A percentile compares a stretch with the other conserved stretches of the same genome.
Evolutionary conservation across 2,329 filamentous ascomycete genomes (phyloP).

Genomic region (Stagonosporopsis rhizophila): DNA sequence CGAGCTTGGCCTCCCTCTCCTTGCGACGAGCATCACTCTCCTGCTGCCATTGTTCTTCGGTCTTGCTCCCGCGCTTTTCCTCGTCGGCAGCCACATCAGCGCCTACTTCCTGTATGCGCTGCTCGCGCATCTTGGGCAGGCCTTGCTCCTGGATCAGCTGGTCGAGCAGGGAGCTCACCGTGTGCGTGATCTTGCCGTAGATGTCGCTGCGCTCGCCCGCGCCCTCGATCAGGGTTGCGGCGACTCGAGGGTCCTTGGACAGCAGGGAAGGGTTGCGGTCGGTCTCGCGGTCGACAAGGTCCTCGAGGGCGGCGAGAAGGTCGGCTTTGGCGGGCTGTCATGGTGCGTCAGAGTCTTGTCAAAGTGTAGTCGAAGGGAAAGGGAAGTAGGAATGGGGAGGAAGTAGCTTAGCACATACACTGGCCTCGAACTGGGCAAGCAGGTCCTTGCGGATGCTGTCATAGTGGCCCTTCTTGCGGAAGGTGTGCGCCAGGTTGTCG

Average conservation of each 20-base stretch:
- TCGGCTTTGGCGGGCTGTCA: constrained; percentile 73
- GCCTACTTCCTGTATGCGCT: constrained; percentile 72
- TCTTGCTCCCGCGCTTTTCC: constrained; percentile 69
- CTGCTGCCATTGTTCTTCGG: constrained; percentile 74
- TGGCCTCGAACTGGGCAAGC: constrained; percentile 76
- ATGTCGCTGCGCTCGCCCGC: constrained; percentile 78
- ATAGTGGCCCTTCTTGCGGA: constrained; percentile 87
- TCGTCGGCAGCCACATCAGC: constrained; percentile 72
- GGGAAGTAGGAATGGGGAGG: background rate
- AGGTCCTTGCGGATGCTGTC: constrained; percentile 78
- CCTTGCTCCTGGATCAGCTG: constrained; percentile 66
- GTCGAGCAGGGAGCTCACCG: constrained; percentile 73
- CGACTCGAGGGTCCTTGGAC: constrained; percentile 75
- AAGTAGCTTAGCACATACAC: constrained; percentile 58
- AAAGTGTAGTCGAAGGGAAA: too few species aligned
- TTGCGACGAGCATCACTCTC: constrained; percentile 68
- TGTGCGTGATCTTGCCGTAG: constrained; percentile 73
- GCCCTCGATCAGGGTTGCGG: constrained; percentile 77
- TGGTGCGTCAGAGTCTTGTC: background rate
- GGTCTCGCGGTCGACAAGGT: constrained; percentile 75
- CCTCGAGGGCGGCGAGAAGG: constrained; percentile 70
- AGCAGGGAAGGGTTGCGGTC: constrained; percentile 77
- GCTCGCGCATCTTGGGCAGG: constrained; percentile 72
- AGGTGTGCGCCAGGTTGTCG: constrained; percentile 76
- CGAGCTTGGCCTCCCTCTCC: constrained; percentile 67